Evolutionary conservation across 306 rosid genomes (phyloP).

Genomic region (Luffa aegyptiaca): DNA sequence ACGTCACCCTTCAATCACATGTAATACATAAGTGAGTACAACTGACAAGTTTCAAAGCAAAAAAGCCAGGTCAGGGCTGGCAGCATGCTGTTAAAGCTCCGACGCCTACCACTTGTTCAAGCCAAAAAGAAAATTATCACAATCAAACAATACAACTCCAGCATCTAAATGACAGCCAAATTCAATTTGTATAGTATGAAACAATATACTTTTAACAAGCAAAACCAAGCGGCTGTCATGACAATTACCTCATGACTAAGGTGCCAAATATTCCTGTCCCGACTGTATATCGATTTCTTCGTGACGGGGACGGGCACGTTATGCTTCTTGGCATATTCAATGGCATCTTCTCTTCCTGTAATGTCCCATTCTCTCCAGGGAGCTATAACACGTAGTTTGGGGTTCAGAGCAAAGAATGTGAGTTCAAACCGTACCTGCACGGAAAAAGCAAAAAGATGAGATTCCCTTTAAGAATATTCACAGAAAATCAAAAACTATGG

Average conservation of each 20-base stretch:
- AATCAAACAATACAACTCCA: not conserved
- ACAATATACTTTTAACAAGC: not conserved
- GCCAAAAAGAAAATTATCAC: not conserved
- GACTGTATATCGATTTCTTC: slow-evolving; percentile 90
- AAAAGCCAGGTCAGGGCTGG: not conserved
- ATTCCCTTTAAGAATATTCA: slow-evolving; percentile 8
- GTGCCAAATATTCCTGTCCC: slow-evolving; percentile 96
- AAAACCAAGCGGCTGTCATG: not conserved
- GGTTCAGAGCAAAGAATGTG: slow-evolving; percentile 90
- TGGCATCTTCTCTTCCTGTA: slow-evolving; percentile 90
- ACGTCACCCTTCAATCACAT: slow-evolving; percentile 63
- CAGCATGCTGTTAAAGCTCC: not conserved
- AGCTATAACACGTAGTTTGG: slow-evolving; percentile 83
- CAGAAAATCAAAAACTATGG: slow-evolving; percentile 9
- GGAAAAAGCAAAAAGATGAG: not conserved
- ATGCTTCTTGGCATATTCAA: slow-evolving; percentile 88
- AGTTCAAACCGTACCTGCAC: slow-evolving; percentile 87
- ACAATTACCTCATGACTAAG: slow-evolving; percentile 86
- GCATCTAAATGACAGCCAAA: not conserved
- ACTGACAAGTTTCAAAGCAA: not conserved
- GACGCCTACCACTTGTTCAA: not conserved
- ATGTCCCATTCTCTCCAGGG: slow-evolving; percentile 99
- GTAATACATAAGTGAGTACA: not conserved
- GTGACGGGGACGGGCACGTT: slow-evolving; percentile 89
- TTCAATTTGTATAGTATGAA: not conserved